A percentile compares a stretch with the other conserved stretches of the same genome.
Conservation (phyloP, 208 protist genomes). For the Acanthamoeba culbertsoni region DNA sequence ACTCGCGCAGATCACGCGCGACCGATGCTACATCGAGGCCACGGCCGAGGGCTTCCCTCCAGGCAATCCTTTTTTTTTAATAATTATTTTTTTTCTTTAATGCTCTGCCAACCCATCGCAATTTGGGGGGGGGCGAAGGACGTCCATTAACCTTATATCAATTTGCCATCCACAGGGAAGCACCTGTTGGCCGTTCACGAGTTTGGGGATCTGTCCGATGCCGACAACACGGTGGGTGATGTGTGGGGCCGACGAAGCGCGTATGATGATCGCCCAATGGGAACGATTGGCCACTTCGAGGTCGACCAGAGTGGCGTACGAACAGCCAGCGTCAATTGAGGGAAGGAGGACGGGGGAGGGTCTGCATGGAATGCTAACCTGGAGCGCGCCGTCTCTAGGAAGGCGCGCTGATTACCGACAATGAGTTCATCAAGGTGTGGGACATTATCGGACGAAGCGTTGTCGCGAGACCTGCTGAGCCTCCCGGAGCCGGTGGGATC, state of each 20-base stretch:
- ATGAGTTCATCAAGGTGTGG: not conserved
- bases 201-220: not conserved
- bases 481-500: not conserved
- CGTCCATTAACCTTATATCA: not conserved
- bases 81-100: not conserved
- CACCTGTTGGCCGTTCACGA: not conserved
- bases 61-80: not conserved
- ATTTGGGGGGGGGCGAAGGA: not conserved
- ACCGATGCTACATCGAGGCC: not conserved
- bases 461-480: not conserved
- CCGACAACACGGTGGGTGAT: not conserved
- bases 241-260: not conserved
- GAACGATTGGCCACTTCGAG: not conserved
- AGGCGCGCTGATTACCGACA: not conserved
- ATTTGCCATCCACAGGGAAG: not conserved
- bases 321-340: not conserved
- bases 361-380: not conserved
- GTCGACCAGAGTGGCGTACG: not conserved
- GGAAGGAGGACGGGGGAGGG: not conserved
- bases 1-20: not conserved
- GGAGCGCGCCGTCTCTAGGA: not conserved
- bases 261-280: not conserved
- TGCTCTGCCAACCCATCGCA: not conserved
- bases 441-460: slow-evolving; percentile 21
- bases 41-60: not conserved